These are phyloP conservation scores for Calvatia gigantea DNA, from an alignment of 768 basidiomycete genomes.

Conservation along the genomic window DNA sequence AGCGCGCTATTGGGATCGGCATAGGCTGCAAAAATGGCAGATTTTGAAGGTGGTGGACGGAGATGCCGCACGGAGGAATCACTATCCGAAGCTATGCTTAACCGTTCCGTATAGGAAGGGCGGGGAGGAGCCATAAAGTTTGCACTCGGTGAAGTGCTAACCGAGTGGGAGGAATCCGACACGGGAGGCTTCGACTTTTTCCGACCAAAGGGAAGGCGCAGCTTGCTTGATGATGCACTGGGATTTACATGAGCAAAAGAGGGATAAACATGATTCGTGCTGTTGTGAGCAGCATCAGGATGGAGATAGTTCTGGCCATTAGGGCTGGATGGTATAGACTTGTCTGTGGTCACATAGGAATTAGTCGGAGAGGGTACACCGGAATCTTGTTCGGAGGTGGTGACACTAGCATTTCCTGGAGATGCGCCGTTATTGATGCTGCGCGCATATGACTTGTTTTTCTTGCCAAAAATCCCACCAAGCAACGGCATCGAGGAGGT, in stretches of 20 bases:
- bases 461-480: conserved; percentile 35
- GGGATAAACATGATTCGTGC: conserved; percentile 20
- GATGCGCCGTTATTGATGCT: conserved; percentile 18
- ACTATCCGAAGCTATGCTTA: conserved; percentile 41
- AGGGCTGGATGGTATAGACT: conserved; percentile 30
- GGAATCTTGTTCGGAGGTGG: conserved; percentile 20
- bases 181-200: conserved; percentile 28
- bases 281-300: conserved; percentile 19
- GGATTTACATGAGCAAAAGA: conserved; percentile 18
- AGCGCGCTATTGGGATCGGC: conserved; percentile 46
- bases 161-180: conserved; percentile 12
- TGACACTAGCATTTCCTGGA: conserved; percentile 17
- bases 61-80: conserved; percentile 40
- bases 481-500: conserved; percentile 31
- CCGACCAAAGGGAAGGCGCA: conserved; percentile 36
- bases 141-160: background rate
- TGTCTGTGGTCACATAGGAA: conserved; percentile 30
- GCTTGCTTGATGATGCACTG: conserved; percentile 24
- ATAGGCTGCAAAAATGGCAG: conserved; percentile 60
- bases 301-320: conserved; percentile 25
- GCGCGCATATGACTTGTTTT: conserved; percentile 27
- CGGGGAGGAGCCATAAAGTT: conserved; percentile 25
- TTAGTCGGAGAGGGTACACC: conserved; percentile 29
- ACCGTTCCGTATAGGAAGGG: conserved; percentile 27
- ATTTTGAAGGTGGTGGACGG: conserved; percentile 59